Evolutionary conservation across 768 basidiomycete genomes (phyloP).

Genomic region (Naganishia kalamii): DNA sequence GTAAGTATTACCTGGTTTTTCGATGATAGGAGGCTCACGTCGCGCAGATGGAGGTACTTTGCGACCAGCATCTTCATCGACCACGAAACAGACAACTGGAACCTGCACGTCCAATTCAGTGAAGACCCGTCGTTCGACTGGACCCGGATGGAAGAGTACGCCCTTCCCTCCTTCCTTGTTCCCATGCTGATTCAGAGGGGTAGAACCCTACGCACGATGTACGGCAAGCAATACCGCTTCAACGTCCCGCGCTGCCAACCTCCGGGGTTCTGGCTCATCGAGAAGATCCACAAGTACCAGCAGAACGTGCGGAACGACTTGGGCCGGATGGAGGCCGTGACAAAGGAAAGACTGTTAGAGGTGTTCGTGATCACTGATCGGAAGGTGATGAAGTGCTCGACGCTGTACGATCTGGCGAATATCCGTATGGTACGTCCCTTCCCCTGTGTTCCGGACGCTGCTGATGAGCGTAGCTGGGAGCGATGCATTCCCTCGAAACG

Average conservation of each 20-base stretch:
- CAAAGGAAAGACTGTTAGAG: constrained; percentile 5
- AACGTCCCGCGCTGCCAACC: not conserved
- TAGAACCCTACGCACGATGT: constrained; percentile 10
- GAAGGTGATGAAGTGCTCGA: constrained; percentile 17
- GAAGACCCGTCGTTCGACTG: constrained; percentile 20
- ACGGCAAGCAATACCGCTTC: constrained; percentile 20
- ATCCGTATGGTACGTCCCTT: constrained; percentile 4
- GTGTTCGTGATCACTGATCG: not conserved
- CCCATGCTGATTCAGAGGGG: not conserved
- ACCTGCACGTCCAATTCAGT: constrained; percentile 20
- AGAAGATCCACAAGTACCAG: constrained; percentile 17
- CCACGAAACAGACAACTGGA: constrained; percentile 20
- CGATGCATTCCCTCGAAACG: constrained; percentile 9
- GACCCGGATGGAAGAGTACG: constrained; percentile 12
- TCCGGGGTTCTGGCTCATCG: constrained; percentile 17
- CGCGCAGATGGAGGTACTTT: constrained; percentile 17
- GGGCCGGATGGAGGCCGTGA: not conserved
- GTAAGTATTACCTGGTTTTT: not conserved
- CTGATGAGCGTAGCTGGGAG: not conserved
- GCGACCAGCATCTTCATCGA: constrained; percentile 1
- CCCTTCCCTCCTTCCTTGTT: not conserved
- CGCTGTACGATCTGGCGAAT: constrained; percentile 15
- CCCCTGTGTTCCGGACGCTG: not conserved
- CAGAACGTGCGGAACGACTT: constrained; percentile 3
- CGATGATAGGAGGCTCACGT: too few relatives aligned